These are phyloP conservation scores for Podaxis pistillaris DNA, from an alignment of 768 basidiomycete species.

Conservation along the genomic window DNA sequence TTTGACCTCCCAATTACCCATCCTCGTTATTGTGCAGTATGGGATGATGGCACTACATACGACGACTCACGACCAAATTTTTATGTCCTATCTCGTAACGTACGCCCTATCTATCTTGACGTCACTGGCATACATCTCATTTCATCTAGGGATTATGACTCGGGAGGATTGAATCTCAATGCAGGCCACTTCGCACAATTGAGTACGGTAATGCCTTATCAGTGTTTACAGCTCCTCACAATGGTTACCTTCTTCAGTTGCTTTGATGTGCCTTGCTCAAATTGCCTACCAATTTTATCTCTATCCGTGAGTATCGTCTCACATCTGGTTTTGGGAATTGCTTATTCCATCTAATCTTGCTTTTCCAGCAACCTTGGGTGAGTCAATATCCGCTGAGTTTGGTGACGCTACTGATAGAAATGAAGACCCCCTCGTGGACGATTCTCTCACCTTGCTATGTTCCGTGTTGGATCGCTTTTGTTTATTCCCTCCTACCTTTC, in stretches of 20 bases:
- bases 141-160: conserved; percentile 61
- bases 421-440: conserved; percentile 75
- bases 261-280: conserved; percentile 92
- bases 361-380: conserved; percentile 62
- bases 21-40: conserved; percentile 88
- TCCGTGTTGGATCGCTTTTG: conserved; percentile 79
- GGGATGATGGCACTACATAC: conserved; percentile 85
- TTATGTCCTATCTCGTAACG: conserved; percentile 53
- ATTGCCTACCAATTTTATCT: conserved; percentile 90
- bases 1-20: conserved; percentile 71
- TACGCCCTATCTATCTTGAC: not conserved
- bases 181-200: conserved; percentile 92
- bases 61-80: conserved; percentile 88
- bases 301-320: conserved; percentile 72
- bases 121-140: conserved; percentile 5
- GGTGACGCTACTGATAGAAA: conserved; percentile 9
- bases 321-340: not conserved
- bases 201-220: conserved; percentile 44
- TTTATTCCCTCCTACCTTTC: conserved; percentile 91
- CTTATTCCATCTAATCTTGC: not conserved
- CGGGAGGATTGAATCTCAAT: conserved; percentile 89
- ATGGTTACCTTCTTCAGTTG: conserved; percentile 49
- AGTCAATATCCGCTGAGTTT: conserved; percentile 13
- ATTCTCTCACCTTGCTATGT: conserved; percentile 86
- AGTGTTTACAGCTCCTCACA: not conserved